Conservation (phyloP, 768 basidiomycete genomes). For the Pisolithus tinctorius region DNA sequence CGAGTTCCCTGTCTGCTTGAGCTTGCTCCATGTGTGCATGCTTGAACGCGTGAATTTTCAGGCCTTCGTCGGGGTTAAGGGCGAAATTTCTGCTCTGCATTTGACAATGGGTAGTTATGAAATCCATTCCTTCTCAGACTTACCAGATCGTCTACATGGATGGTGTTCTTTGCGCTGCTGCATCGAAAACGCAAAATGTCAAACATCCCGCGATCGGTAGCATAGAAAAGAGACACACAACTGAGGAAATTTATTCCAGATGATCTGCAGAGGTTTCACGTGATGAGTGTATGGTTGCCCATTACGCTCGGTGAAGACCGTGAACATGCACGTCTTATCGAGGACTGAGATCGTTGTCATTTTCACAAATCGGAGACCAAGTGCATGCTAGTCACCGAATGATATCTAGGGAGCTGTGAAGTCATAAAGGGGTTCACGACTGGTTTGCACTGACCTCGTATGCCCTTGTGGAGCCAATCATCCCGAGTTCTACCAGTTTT, state of each 20-base stretch:
- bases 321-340: conserved; percentile 87
- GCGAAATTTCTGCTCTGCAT: conserved; percentile 77
- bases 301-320: conserved; percentile 69
- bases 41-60: conserved; percentile 81
- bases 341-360: conserved; percentile 45
- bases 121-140: conserved; percentile 11
- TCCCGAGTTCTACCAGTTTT: conserved; percentile 80
- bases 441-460: conserved; percentile 49
- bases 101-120: conserved; percentile 1
- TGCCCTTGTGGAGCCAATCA: conserved; percentile 63
- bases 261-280: conserved; percentile 76
- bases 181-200: neutral
- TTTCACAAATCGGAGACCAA: neutral
- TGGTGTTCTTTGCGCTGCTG: conserved; percentile 65
- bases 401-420: conserved; percentile 38
- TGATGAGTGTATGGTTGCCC: conserved; percentile 73
- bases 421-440: neutral
- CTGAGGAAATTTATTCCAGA: conserved; percentile 83
- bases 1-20: conserved; percentile 62
- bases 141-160: conserved; percentile 84
- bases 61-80: conserved; percentile 74
- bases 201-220: neutral
- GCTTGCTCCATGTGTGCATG: conserved; percentile 62
- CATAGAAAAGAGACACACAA: conserved; percentile 39
- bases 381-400: conserved; percentile 39